Evolutionary conservation across 257 asterid species (phyloP), one percentile per base, ranked within the genome.

Genomic region (Lycium ferocissimum): DNA sequence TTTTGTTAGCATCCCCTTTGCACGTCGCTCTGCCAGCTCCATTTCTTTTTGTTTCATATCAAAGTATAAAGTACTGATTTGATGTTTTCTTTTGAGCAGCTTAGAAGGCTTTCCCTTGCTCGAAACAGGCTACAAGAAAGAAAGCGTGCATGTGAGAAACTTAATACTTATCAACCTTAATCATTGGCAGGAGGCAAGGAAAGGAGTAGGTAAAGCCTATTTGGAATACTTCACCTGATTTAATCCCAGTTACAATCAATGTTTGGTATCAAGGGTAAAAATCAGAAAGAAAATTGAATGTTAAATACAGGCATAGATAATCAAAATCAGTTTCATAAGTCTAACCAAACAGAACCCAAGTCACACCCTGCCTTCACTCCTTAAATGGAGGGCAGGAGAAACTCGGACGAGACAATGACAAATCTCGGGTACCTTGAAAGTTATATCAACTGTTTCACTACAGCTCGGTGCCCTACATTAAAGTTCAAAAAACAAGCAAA

Each of bases 21-120:
- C 45, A 10, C 99, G 97, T 79, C 99, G 91, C 87, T 96, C 99
- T 6, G 95, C 90, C 79, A 94, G 95, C 90, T 95, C 98, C 82
- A 26, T 79, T 87, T 95, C 98, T 84, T 95, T 95, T 88, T 94
- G 97, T 86, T 85, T 95, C 98, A 95, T 88, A 86, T 96, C 98
- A 40, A 87, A 93, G 84, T 85, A 92, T 86, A 96, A 91, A 20
- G 97, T 83, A 7, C 97, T 92, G 18, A 95, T 96, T 86, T 94
- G 98, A 92, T 96, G 99, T 94, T 95, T 96, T 90, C 98, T 93
- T 84, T 96, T 96, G 84, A 91, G 99, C 91, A 96, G 85, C 89
- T 96, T 96, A 47, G 97, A 49, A 61, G 99, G 99, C 91, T 95
- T 96, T 58, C 97, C 98, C 89, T 95, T 94, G 82, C 92, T 88